phyloP scores from a whole-genome alignment of 225 moss, liverwort and hornwort genomes.

The Ulota crispa region DNA sequence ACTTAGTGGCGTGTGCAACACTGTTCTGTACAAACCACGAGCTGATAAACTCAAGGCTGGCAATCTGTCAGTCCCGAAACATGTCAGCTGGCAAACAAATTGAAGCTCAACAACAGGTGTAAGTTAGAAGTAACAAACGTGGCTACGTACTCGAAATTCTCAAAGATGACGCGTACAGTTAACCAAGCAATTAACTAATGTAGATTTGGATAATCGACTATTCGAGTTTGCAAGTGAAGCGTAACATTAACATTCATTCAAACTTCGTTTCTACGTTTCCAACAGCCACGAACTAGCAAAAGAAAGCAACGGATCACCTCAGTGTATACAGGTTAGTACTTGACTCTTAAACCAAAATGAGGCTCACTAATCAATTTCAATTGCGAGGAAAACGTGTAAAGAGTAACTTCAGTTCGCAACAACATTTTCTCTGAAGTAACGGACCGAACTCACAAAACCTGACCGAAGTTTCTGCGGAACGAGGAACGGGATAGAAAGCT shows the following conservation, averaged over 20 bases:
- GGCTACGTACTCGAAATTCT: not conserved
- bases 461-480: not conserved
- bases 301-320: not conserved
- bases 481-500: not conserved
- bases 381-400: not conserved
- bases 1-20: conserved; percentile 2
- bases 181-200: not conserved
- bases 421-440: too few relatives aligned
- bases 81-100: not conserved
- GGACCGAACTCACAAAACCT: not conserved
- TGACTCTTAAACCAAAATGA: not conserved
- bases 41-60: not conserved
- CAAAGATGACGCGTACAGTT: not conserved
- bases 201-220: not conserved
- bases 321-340: not conserved
- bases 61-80: not conserved
- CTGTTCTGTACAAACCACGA: not conserved
- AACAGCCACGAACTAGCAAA: not conserved
- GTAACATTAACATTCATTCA: not conserved
- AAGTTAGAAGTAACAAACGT: not conserved
- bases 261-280: not conserved
- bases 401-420: not conserved
- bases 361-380: not conserved
- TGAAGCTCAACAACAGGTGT: not conserved
- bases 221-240: not conserved